A percentile compares a stretch with the other conserved stretches of the same genome.
These are phyloP conservation scores for Populus euphratica DNA, from an alignment of 345 rosid species.

Conservation along the genomic window DNA sequence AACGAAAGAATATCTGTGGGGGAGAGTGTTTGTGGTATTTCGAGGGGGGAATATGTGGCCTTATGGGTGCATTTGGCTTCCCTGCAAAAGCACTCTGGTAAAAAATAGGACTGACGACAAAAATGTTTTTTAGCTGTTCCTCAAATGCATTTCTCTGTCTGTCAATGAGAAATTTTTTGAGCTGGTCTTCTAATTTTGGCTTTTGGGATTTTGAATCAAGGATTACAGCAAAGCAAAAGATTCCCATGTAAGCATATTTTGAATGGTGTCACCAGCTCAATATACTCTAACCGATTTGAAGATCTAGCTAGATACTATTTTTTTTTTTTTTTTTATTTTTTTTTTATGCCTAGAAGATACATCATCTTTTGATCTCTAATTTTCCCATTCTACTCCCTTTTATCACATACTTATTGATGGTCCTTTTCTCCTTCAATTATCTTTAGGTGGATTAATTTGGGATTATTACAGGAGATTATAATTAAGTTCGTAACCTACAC, in stretches of 20 bases:
- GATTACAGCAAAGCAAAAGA: slow-evolving; percentile 29
- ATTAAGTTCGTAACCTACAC: neutral
- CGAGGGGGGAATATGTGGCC: slow-evolving; percentile 18
- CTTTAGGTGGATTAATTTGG: too few relatives aligned
- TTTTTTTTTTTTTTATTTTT: fast-evolving
- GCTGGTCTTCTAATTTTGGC: neutral
- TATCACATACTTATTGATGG: too few relatives aligned
- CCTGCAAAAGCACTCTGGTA: slow-evolving; percentile 16
- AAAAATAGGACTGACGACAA: slow-evolving; percentile 3
- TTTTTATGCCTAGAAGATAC: neutral
- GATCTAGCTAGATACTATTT: neutral
- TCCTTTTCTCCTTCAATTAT: too few relatives aligned
- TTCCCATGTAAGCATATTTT: slow-evolving; percentile 29
- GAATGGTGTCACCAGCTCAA: slow-evolving; percentile 12
- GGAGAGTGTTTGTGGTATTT: slow-evolving; percentile 11
- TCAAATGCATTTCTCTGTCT: slow-evolving; percentile 11
- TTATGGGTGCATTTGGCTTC: neutral
- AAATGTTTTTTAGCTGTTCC: slow-evolving; percentile 14
- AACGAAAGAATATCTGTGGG: slow-evolving; percentile 8
- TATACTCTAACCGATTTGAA: slow-evolving; percentile 4
- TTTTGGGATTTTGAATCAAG: slow-evolving; percentile 11
- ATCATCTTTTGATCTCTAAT: neutral
- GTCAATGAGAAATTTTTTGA: neutral
- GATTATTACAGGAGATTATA: neutral
- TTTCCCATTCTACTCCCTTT: neutral